Evolutionary conservation across 208 protist genomes (phyloP).

Genomic region (Strigomonas galati): DNA sequence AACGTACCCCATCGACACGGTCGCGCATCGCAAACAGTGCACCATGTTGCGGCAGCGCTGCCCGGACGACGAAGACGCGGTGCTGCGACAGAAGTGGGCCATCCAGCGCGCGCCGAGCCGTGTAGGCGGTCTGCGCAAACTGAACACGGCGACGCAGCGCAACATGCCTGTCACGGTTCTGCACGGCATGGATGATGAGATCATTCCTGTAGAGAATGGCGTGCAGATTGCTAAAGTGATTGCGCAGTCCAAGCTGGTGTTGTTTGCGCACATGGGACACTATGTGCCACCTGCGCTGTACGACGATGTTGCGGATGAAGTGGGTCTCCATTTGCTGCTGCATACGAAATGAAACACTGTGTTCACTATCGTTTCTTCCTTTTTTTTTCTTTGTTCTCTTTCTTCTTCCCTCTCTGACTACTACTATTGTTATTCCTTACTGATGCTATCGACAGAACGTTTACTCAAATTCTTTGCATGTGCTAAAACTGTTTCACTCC

Average conservation of each 20-base stretch:
- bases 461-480: too few relatives aligned
- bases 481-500: too few relatives aligned
- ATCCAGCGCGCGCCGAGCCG: slow-evolving; percentile 52
- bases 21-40: background rate
- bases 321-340: slow-evolving; percentile 39
- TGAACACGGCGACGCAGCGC: slow-evolving; percentile 13
- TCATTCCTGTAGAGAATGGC: slow-evolving; percentile 67
- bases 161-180: slow-evolving; percentile 43
- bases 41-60: slow-evolving; percentile 12
- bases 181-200: slow-evolving; percentile 60
- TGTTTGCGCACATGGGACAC: slow-evolving; percentile 66
- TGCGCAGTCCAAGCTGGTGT: slow-evolving; percentile 53
- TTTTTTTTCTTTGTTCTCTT: slow-evolving; percentile 6
- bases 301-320: slow-evolving; percentile 36
- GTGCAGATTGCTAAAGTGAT: slow-evolving; percentile 43
- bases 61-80: slow-evolving; percentile 24
- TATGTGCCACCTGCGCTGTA: slow-evolving; percentile 36
- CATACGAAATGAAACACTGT: background rate
- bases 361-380: background rate
- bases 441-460: too few relatives aligned
- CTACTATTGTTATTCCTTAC: too few relatives aligned
- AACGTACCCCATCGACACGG: background rate
- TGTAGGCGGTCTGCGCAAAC: slow-evolving; percentile 12
- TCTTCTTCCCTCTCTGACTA: background rate
- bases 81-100: slow-evolving; percentile 50